Base-by-base conservation (phyloP, 495 filamentous ascomycete genomes). In the Niebla homalea region DNA sequence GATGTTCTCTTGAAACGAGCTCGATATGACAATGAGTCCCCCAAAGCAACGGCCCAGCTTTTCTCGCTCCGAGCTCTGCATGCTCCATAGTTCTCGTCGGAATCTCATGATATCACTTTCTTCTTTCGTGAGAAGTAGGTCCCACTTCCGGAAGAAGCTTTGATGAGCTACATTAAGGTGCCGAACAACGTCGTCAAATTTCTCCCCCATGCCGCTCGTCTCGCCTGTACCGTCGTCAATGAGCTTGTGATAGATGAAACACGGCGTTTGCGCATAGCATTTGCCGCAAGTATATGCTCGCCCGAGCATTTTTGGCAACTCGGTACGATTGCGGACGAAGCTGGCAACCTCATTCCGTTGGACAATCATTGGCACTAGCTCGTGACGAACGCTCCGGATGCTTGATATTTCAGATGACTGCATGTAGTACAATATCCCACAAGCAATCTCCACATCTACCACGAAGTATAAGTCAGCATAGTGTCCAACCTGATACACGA, bases 231-330 rank as follows among this genome's bases (percentile, higher is more conserved):
- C 92, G 56, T 81, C 76, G 57, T 97, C 92, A 0, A 78, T 73
- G n/a, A 97, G 78, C 54, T 85, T 92, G 63, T 98, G 89, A 58
- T 96, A 98, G 46, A 93, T 79, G 60, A 96, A 92, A 60, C 92
- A 98, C 16, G 89, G 68, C 3, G 79, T 77, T 64, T 87, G 85
- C 2, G 87, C 87, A 63, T 94, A 98, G 60, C 92, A 98, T 50
- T 74, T 81, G 19, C 70, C 77, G 59, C 92, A 98, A 26, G 80
- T 72, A 60, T 83, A 77, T 38, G 81, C 70, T 58, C 80, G 84
- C 64, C 80, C 83, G 48, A 90, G 71, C 87, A 98, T 89, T 3
- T 81, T 78, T 20, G 92, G 92, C 26, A 97, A 75, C 36, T 84
- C 75, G 47, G 80, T 76, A 40, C 85, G 78, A 49, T 89, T 80